Percentiles rank a stretch among this genome's conserved stretches.
Evolutionary conservation across 495 filamentous ascomycete species (phyloP).

Genomic region (Monascus purpureus): DNA sequence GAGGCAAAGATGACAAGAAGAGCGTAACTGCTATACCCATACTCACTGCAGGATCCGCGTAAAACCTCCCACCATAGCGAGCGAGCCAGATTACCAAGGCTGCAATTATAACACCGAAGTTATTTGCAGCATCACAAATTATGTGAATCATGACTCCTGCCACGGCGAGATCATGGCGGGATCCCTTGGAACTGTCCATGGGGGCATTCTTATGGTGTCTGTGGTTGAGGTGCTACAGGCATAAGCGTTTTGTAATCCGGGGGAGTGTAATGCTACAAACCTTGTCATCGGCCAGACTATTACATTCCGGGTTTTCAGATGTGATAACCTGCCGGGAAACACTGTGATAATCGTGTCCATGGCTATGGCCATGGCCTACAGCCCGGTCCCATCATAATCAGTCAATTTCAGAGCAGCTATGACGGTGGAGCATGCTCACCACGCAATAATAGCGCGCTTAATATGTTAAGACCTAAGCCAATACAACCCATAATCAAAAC

Average conservation of each 20-base stretch:
- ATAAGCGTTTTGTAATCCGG: conserved; percentile 16
- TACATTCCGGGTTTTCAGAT: neutral
- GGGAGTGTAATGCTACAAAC: neutral
- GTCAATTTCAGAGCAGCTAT: neutral
- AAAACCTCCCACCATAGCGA: conserved; percentile 25
- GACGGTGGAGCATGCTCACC: conserved; percentile 27
- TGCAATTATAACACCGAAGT: conserved; percentile 33
- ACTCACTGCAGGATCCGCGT: conserved; percentile 33
- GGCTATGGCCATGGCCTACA: neutral
- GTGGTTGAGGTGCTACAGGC: conserved; percentile 30
- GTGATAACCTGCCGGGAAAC: too few species aligned
- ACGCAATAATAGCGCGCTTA: conserved; percentile 67
- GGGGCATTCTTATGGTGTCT: conserved; percentile 35
- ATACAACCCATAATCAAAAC: conserved; percentile 68
- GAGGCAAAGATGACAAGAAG: conserved; percentile 22
- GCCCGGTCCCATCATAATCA: neutral
- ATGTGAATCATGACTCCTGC: conserved; percentile 36
- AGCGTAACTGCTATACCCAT: conserved; percentile 34
- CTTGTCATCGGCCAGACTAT: neutral
- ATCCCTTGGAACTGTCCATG: conserved; percentile 2
- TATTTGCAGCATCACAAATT: conserved; percentile 34
- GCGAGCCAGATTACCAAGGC: conserved; percentile 31
- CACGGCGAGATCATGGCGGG: conserved; percentile 32
- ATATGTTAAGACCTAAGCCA: conserved; percentile 66
- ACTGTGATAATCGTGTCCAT: neutral